phyloP scores from a whole-genome alignment of 257 asterid genomes.

The Solanum ahanhuiri region DNA sequence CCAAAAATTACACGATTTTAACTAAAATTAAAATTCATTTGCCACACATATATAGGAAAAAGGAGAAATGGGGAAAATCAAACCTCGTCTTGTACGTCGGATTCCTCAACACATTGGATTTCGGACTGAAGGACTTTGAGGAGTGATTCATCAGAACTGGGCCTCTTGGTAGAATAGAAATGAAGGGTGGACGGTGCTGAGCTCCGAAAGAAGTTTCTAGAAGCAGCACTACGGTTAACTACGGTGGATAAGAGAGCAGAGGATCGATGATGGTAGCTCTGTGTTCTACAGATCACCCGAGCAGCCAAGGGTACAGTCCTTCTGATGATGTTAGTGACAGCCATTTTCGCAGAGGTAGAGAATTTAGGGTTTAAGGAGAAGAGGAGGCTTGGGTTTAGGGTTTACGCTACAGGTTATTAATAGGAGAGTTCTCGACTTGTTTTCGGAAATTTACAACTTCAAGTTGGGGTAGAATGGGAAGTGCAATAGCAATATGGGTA shows the following conservation, averaged over 20 bases:
- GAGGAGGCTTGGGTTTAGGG: background rate
- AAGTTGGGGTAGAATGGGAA: background rate
- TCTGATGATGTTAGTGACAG: conserved; percentile 29
- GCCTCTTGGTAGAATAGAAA: conserved; percentile 25
- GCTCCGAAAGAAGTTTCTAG: conserved; percentile 14
- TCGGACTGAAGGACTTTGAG: conserved; percentile 40
- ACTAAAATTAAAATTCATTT: background rate
- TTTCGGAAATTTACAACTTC: background rate
- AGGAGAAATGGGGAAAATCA: background rate
- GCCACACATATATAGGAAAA: background rate
- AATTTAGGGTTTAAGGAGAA: conserved; percentile 24
- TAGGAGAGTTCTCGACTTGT: background rate
- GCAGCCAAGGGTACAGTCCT: conserved; percentile 39
- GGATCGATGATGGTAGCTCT: conserved; percentile 25
- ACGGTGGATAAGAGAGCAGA: conserved; percentile 33
- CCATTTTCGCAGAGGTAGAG: conserved; percentile 23
- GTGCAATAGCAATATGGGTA: background rate
- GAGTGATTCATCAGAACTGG: conserved; percentile 45
- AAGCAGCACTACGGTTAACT: conserved; percentile 4
- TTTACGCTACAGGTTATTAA: background rate
- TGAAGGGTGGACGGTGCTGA: conserved; percentile 33
- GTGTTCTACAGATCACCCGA: conserved; percentile 31
- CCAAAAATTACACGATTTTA: background rate
- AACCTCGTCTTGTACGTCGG: conserved; percentile 1
- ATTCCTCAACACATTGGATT: conserved; percentile 42